Base-by-base conservation (phyloP, 116 monocot species). In the Phalaenopsis hybrid region DNA sequence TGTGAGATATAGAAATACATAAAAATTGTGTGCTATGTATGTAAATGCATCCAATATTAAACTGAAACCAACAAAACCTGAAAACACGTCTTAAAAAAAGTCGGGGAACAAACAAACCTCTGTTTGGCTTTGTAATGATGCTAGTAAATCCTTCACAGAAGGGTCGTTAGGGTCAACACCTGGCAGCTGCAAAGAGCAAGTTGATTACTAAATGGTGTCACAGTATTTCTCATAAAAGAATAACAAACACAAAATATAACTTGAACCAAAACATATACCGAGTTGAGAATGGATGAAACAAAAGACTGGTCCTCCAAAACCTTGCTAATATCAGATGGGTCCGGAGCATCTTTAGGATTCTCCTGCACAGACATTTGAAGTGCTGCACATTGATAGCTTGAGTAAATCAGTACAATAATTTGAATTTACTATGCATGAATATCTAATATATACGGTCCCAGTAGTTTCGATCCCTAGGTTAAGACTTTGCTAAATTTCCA, bases 111-210 rank as follows among this genome's bases (percentile, higher is more conserved):
- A n/a, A n/a, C n/a, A n/a, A n/a, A n/a, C n/a, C 28, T 28, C 85
- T 57, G 86, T 74, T 79, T 87, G 89, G 44, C 86, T 85, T 92
- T 96, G 93, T 83, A 96, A 90, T 75, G 96, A 93, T 45, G 93
- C 96, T 48, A 96, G 82, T 65, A 96, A 81, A 70, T 93, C 92
- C 78, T 90, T 93, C 23, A 96, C 90, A 8, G 93, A 89, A 67
- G 96, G 93, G 58, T 96, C 96, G 79, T 96, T 96, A 12, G 96
- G 90, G 80, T 96, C 96, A 80, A 96, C 93, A 65, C 96, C 96
- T 78, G 96, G 93, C 82, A 96, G 92, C 96, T n/a, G n/a, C n/a
- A n/a, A n/a, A n/a, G n/a, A n/a, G n/a, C n/a, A n/a, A n/a, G n/a
- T n/a, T n/a, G n/a, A n/a, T n/a, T n/a, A n/a, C n/a, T n/a, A n/a